These are phyloP conservation scores for Backusella circina DNA, from an alignment of 192 early-diverging fungal species.

Conservation along the genomic window DNA sequence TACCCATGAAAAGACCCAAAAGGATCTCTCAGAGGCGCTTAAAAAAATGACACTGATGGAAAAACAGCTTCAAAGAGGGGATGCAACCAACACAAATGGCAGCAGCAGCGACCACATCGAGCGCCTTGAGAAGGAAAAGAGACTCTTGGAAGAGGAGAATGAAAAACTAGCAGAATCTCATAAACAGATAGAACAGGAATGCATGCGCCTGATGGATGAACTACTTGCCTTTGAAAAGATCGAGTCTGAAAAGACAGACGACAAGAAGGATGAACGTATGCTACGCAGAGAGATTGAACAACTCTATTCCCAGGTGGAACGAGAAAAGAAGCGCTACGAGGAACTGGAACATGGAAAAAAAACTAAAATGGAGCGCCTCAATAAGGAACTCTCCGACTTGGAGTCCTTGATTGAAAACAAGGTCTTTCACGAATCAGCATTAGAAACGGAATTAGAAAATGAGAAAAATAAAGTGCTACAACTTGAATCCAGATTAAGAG, in stretches of 20 bases:
- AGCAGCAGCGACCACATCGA: background rate
- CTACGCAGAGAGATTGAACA: background rate
- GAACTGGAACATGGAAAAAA: constrained; percentile 62
- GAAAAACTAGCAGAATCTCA: constrained; percentile 56
- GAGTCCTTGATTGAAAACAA: constrained; percentile 71
- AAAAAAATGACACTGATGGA: constrained; percentile 2
- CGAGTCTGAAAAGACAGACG: background rate
- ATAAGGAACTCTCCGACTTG: constrained; percentile 62
- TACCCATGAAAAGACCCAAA: constrained; percentile 2
- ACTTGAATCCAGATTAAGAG: constrained; percentile 44
- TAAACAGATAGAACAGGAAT: constrained; percentile 67
- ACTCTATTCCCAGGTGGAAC: constrained; percentile 39
- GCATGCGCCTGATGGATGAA: constrained; percentile 73
- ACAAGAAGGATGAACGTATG: background rate
- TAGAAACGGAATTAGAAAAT: constrained; percentile 49
- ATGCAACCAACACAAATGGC: background rate
- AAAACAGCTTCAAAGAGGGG: background rate
- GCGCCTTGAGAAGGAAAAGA: constrained; percentile 17
- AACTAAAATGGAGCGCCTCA: constrained; percentile 53
- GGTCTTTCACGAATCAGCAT: constrained; percentile 66
- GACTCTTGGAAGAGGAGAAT: constrained; percentile 45
- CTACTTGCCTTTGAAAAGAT: constrained; percentile 59
- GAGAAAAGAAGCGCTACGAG: constrained; percentile 44
- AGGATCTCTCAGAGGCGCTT: background rate
- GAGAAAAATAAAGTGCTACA: constrained; percentile 41